These are phyloP conservation scores for Aspergillus intermedius DNA, from an alignment of 2,329 filamentous ascomycete genomes.

Conservation along the genomic window DNA sequence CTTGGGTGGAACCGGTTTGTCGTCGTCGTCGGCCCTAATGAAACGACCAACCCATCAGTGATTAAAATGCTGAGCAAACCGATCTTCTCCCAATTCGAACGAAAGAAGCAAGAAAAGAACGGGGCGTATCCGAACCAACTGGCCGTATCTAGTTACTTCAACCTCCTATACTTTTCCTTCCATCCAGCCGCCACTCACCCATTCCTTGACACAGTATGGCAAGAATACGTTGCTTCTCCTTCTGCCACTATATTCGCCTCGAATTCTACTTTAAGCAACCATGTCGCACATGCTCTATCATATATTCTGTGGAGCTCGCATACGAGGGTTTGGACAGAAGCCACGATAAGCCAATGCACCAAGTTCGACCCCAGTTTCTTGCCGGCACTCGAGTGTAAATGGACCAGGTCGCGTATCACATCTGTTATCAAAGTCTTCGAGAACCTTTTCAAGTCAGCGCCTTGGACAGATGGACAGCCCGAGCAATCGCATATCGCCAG, in stretches of 20 bases:
- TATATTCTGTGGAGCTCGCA: conserved; percentile 53
- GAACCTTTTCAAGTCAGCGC: conserved; percentile 44
- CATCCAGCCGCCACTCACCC: conserved; percentile 59
- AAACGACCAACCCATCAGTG: conserved; percentile 49
- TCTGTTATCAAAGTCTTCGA: conserved; percentile 60
- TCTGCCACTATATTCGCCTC: conserved; percentile 52
- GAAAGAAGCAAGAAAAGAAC: conserved; percentile 50
- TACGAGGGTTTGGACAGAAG: conserved; percentile 64
- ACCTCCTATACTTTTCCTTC: conserved; percentile 75
- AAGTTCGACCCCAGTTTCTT: conserved; percentile 65
- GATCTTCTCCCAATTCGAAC: conserved; percentile 61
- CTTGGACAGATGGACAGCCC: conserved; percentile 43
- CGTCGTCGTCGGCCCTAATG: conserved; percentile 63
- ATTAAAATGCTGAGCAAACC: conserved; percentile 62
- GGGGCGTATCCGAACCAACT: conserved; percentile 47
- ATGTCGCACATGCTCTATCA: conserved; percentile 64
- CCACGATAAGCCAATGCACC: conserved; percentile 57
- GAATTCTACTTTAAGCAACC: conserved; percentile 47
- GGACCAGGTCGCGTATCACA: conserved; percentile 67
- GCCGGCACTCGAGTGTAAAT: conserved; percentile 76
- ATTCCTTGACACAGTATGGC: conserved; percentile 74
- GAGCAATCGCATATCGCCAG: conserved; percentile 45
- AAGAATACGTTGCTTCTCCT: conserved; percentile 61
- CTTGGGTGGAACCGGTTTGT: conserved; percentile 80
- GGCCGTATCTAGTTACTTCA: conserved; percentile 67